Evolutionary conservation across 2,329 filamentous ascomycete genomes (phyloP).

Genomic region (Venturiaceae sp.): DNA sequence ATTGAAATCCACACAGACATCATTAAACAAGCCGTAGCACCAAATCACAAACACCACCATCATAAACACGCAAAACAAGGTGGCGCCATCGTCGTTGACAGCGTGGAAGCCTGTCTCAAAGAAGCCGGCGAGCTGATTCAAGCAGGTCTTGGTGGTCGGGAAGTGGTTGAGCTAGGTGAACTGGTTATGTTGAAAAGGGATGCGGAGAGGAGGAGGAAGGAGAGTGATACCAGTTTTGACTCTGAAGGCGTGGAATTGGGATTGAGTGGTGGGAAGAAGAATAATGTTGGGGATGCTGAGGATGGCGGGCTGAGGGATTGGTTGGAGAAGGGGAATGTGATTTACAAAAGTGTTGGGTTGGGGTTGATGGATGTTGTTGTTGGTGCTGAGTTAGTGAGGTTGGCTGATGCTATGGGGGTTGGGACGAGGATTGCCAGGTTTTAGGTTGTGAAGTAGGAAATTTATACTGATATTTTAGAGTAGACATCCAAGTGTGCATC

Average conservation of each 20-base stretch:
- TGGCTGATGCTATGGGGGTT: constrained; percentile 46
- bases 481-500: too few species aligned
- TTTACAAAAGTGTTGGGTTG: constrained; percentile 61
- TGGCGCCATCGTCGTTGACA: constrained; percentile 54
- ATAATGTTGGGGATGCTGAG: constrained; percentile 19
- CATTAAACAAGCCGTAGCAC: constrained; percentile 51
- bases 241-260: constrained; percentile 24
- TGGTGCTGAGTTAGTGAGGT: constrained; percentile 45
- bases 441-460: too few species aligned
- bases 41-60: constrained; percentile 47
- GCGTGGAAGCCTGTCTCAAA: constrained; percentile 65
- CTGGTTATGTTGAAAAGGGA: constrained; percentile 55
- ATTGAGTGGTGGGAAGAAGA: constrained; percentile 14
- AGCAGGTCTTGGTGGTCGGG: constrained; percentile 59
- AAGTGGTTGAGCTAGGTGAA: constrained; percentile 83
- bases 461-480: too few species aligned
- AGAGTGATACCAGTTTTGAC: constrained; percentile 21
- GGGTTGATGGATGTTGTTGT: constrained; percentile 55
- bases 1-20: constrained; percentile 73
- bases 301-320: constrained; percentile 42
- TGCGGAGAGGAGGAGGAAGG: constrained; percentile 26
- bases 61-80: constrained; percentile 54
- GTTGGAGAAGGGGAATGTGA: constrained; percentile 53
- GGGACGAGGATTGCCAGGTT: constrained; percentile 45
- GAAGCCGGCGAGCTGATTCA: constrained; percentile 84